Percentiles rank a stretch among this genome's conserved stretches.
Conservation (phyloP, 176 grass and related monocot species). For the Carex scoparia region DNA sequence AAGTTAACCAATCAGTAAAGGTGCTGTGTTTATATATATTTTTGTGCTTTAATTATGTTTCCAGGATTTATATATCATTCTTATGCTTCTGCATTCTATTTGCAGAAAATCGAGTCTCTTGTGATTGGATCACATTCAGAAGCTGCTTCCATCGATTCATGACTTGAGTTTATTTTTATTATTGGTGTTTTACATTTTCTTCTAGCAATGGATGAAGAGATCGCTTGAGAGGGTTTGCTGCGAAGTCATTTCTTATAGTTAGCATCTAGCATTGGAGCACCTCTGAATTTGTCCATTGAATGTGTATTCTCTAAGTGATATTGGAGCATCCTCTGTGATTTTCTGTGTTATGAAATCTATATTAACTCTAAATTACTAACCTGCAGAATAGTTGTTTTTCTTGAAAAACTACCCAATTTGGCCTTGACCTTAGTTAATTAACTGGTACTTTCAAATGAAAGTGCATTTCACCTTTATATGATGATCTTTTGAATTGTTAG, state of each 20-base stretch:
- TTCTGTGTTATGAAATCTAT: not conserved
- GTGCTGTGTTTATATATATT: constrained; percentile 22
- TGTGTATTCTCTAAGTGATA: not conserved
- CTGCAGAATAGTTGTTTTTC: not conserved
- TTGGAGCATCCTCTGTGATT: not conserved
- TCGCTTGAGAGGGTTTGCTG: not conserved
- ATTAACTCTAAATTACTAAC: not conserved
- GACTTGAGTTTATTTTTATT: not conserved
- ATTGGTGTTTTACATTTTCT: not conserved
- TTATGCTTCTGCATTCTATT: constrained; percentile 1
- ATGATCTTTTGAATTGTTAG: not conserved
- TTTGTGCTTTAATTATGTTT: not conserved
- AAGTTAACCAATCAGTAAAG: constrained; percentile 52
- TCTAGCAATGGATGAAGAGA: not conserved
- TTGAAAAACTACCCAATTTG: not conserved
- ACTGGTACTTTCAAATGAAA: not conserved
- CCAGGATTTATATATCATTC: not conserved
- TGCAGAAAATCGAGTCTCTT: constrained; percentile 56
- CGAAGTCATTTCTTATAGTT: not conserved
- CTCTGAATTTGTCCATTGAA: not conserved
- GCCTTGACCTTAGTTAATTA: not conserved
- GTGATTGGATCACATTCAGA: constrained; percentile 29
- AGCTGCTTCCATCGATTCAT: not conserved
- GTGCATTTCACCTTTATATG: not conserved
- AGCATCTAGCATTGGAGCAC: not conserved